Evolutionary conservation across 352 stramenopile genomes (phyloP).

Genomic region (Aphanomyces cochlioides): DNA sequence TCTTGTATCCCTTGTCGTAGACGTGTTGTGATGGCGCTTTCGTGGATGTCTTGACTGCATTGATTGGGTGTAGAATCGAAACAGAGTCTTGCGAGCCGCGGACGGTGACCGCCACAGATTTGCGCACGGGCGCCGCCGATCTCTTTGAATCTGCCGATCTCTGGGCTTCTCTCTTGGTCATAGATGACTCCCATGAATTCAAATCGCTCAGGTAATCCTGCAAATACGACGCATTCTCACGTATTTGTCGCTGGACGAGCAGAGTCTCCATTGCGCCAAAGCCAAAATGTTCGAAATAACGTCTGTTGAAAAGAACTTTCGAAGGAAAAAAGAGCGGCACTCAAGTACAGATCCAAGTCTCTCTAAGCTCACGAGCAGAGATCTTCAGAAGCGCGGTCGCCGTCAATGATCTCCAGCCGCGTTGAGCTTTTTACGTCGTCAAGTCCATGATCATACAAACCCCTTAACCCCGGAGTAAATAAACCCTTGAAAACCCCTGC

Average conservation of each 20-base stretch:
- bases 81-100: conserved; percentile 10
- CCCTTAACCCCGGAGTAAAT: no score
- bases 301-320: no score
- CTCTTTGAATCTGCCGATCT: conserved; percentile 34
- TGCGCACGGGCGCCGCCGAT: conserved; percentile 10
- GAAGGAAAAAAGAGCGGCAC: no score
- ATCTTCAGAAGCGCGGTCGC: no score
- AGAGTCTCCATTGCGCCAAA: conserved; percentile 2
- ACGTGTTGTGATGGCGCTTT: conserved; percentile 65
- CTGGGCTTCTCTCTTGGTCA: conserved; percentile 49
- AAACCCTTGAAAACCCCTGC: no score
- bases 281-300: no score
- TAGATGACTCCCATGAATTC: conserved; percentile 73
- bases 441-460: no score
- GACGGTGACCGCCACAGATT: not conserved
- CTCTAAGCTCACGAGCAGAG: no score
- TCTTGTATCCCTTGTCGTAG: conserved; percentile 88
- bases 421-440: no score
- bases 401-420: no score
- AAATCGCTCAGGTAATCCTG: conserved; percentile 77
- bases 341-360: no score
- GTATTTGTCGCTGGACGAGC: conserved; percentile 74
- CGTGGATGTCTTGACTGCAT: not conserved
- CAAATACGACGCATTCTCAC: conserved; percentile 66
- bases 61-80: conserved; percentile 18